Conservation (phyloP, 805 yeast genomes). For the Barnettozyma vustinii region DNA sequence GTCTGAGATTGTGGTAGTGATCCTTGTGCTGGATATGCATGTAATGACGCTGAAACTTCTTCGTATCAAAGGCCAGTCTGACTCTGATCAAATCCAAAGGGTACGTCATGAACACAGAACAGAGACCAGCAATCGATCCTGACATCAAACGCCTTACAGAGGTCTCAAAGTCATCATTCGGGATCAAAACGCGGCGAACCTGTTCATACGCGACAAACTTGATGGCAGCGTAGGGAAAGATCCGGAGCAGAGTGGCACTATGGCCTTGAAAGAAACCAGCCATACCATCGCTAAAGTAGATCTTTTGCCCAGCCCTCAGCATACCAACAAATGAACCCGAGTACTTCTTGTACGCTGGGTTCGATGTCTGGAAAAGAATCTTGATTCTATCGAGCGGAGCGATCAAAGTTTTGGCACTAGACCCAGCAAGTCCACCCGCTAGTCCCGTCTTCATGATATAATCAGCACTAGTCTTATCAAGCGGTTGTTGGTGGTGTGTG, state of each 20-base stretch:
- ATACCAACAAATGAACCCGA: conserved; percentile 80
- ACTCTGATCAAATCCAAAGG: conserved; percentile 91
- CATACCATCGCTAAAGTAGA: conserved; percentile 64
- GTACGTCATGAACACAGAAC: conserved; percentile 83
- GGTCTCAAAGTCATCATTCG: conserved; percentile 69
- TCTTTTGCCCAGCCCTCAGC: conserved; percentile 62
- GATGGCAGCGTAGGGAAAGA: conserved; percentile 95
- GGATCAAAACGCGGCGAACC: conserved; percentile 72
- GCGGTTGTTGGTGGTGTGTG: background rate
- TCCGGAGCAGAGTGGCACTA: conserved; percentile 83
- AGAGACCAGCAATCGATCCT: conserved; percentile 86
- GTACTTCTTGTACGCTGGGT: conserved; percentile 78
- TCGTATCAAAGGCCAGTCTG: conserved; percentile 84
- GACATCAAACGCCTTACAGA: conserved; percentile 75
- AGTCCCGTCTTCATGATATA: conserved; percentile 80
- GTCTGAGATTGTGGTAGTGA: conserved; percentile 23
- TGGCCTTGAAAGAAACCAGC: conserved; percentile 91
- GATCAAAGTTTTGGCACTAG: conserved; percentile 90
- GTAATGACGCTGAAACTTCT: conserved; percentile 15
- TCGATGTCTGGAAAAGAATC: conserved; percentile 90
- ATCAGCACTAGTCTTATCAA: conserved; percentile 45
- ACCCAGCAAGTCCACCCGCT: conserved; percentile 95
- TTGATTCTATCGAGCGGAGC: conserved; percentile 96
- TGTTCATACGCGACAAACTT: conserved; percentile 97
- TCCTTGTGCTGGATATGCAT: conserved; percentile 18